phyloP scores from a whole-genome alignment of 805 yeast genomes.

The Wickerhamiella lipophila region DNA sequence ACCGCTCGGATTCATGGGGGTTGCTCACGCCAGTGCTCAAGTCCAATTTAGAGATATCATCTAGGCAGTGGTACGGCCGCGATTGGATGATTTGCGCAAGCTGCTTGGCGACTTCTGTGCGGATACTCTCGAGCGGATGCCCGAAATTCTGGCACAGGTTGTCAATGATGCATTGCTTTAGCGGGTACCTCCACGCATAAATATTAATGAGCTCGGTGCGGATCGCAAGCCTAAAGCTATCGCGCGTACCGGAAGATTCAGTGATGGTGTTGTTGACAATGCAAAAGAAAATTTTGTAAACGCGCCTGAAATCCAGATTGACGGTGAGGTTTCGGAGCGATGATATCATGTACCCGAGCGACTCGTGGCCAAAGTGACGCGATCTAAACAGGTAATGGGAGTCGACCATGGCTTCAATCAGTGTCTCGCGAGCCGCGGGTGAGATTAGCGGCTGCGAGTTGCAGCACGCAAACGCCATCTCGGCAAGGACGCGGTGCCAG shows the following conservation, averaged over 20 bases:
- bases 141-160: conserved; percentile 37
- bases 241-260: conserved; percentile 51
- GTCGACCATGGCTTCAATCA: not conserved
- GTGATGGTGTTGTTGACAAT: conserved; percentile 37
- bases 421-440: not conserved
- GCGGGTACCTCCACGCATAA: conserved; percentile 44
- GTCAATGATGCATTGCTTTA: conserved; percentile 34
- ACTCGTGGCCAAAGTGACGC: conserved; percentile 49
- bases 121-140: conserved; percentile 62
- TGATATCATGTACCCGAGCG: conserved; percentile 58
- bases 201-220: conserved; percentile 39
- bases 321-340: conserved; percentile 63
- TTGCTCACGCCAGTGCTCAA: not conserved
- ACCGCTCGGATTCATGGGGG: not conserved
- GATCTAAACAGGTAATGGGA: not conserved
- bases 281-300: conserved; percentile 37
- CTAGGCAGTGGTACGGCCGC: conserved; percentile 30
- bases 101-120: conserved; percentile 53
- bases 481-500: conserved; percentile 62
- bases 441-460: not conserved
- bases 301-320: conserved; percentile 45
- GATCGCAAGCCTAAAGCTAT: conserved; percentile 48
- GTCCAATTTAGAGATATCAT: not conserved
- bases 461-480: conserved; percentile 31
- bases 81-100: conserved; percentile 37